Base-by-base conservation (phyloP, 345 rosid species). In the Theobroma cacao region DNA sequence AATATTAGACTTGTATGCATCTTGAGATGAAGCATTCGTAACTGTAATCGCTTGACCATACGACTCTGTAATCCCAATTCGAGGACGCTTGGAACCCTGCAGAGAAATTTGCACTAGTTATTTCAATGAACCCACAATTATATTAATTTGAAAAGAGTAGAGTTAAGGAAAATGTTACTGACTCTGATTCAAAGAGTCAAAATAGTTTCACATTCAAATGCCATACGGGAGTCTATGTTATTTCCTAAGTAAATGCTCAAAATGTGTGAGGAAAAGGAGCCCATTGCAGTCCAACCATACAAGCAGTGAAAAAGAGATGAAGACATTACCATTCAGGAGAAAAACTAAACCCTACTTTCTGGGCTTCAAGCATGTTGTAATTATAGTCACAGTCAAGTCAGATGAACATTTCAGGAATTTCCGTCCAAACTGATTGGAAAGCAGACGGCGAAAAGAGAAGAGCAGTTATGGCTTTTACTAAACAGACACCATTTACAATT, bases 31-130 rank as follows among this genome's bases (percentile, higher is more conserved):
- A 75, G 79, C 81, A 87, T 78, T 86, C 53, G 85, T 76, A 75
- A 75, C 84, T 31, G 82, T 80, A 80, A 88, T 90, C 75, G 77
- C 86, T 84, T 91, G 98, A 87, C 92, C 90, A 86, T 82, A 90
- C 36, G 92, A 81, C 47, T 90, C 96, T 43, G 79, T 81, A 87
- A 89, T 84, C 74, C 90, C 93, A 76, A 90, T 69, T 73, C 94
- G 93, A 69, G 93, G 84, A 80, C 97, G 98, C 87, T 94, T 96
- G 67, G 92, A 83, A 79, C 95, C 98, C 99, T 94, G 87, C 82
- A 86, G 47, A 77, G 38, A 55, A 79, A 75, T 71, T 79, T 60
- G 15, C 65, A 72, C 74, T 30, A 34, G 43, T 55, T 30, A 52
- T 41, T 50, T 52, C 33, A 78, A 55, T 59, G 52, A 41, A 17